Percentiles rank a stretch among this genome's conserved stretches.
These are phyloP conservation scores for Emydomyces testavorans DNA, from an alignment of 2,329 filamentous ascomycete genomes.

Conservation along the genomic window DNA sequence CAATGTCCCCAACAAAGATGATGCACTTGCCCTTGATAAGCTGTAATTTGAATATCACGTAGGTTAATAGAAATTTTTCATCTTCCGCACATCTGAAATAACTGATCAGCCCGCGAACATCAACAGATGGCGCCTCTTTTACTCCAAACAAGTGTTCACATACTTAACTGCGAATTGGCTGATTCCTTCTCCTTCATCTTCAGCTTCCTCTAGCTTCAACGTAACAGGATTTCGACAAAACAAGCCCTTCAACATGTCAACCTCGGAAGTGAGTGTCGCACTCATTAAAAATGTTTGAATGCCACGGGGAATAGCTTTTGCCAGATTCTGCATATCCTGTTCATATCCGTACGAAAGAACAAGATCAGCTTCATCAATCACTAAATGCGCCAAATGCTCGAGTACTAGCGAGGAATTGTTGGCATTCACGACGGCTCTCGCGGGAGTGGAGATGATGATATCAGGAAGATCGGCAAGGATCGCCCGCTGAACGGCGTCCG, in stretches of 20 bases:
- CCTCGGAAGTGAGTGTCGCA: constrained; percentile 77
- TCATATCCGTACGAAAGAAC: constrained; percentile 90
- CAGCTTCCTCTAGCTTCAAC: constrained; percentile 71
- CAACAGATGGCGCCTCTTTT: constrained; percentile 15
- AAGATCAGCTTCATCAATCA: constrained; percentile 89
- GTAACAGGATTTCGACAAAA: constrained; percentile 73
- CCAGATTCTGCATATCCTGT: constrained; percentile 71
- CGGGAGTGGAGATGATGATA: constrained; percentile 80
- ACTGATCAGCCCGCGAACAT: constrained; percentile 13
- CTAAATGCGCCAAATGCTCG: constrained; percentile 60
- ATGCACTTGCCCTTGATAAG: constrained; percentile 87
- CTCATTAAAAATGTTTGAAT: constrained; percentile 90
- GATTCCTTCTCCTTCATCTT: constrained; percentile 63
- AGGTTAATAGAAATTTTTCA: constrained; percentile 86
- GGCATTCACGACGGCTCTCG: constrained; percentile 68
- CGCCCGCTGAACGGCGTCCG: constrained; percentile 75
- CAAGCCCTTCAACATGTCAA: constrained; percentile 70
- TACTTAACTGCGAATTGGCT: constrained; percentile 79
- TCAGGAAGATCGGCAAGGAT: constrained; percentile 78
- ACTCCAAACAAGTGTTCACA: constrained; percentile 18
- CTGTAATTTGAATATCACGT: constrained; percentile 90
- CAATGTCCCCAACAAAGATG: constrained; percentile 74
- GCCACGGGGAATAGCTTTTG: constrained; percentile 66
- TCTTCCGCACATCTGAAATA: constrained; percentile 68
- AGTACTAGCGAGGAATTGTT: constrained; percentile 60